Base-by-base conservation (phyloP, 73 alveolate genomes). In the Breviolum minutum region DNA sequence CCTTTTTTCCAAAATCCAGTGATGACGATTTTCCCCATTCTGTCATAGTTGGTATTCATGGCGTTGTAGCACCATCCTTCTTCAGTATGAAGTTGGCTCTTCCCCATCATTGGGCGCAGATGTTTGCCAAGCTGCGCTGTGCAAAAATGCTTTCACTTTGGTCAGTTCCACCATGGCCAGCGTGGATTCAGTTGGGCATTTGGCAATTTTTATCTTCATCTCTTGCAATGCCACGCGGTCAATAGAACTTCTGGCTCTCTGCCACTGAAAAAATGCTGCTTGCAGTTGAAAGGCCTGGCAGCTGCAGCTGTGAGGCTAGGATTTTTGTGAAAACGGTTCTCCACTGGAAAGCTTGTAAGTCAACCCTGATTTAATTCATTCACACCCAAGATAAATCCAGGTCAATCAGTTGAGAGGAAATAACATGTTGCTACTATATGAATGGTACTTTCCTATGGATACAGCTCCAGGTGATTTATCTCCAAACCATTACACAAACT, bases 231-330 rank as follows among this genome's bases (percentile, higher is more conserved):
- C 70, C 30, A 7, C 0, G 69, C 89, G 64, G 69, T 81, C 89
- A 14, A 29, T n/a, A 7, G 32, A 6, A 29, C 89, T 13, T 8
- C 68, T 8, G 89, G 89, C 89, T 8, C 69, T 11, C 13, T 81
- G 89, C 89, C 89, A 81, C 30, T 81, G 89, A 30, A 81, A 40
- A 17, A 81, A 81, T 10, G 89, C 64, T 30, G 89, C 64, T 7
- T 81, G 89, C 69, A 81, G 24, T 13, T 40, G 64, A 19, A 30
- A 40, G 27, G 68, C 89, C 89, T 81, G 40, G 63, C 30, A 12
- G 86, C 60, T 9, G 24, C 26, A 8, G 29, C 0, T 0, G 86
- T 14, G 63, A n/a, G 7, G 12, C 63, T 12, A 16, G 10, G 73
- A 64, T 64, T 64, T 12, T 64, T 16, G 16, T 10, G 73, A 64